These are phyloP conservation scores for Pythium brachiatum DNA, from an alignment of 352 stramenopile genomes.

Conservation along the genomic window DNA sequence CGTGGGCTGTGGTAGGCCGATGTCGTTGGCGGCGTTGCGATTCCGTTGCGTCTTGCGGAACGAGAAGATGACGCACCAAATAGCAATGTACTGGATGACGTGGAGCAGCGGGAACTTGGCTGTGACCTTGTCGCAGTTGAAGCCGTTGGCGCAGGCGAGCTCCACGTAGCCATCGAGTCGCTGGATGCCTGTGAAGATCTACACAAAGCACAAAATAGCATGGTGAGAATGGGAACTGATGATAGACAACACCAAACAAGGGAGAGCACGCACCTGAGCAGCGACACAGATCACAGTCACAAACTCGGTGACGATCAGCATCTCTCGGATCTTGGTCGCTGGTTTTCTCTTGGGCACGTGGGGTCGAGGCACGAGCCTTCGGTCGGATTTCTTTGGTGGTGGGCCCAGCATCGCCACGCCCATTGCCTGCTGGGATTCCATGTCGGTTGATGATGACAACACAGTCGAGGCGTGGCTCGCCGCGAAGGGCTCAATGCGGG, in stretches of 20 bases:
- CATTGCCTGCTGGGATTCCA: conserved; percentile 8
- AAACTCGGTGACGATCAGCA: conserved; percentile 45
- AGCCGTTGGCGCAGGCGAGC: conserved; percentile 58
- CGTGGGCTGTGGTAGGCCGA: conserved; percentile 11
- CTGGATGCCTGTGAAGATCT: conserved; percentile 46
- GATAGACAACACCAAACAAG: neutral
- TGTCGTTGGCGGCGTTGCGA: conserved; percentile 11
- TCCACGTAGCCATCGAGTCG: conserved; percentile 27
- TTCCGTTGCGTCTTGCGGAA: conserved; percentile 29
- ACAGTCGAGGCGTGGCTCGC: conserved; percentile 13
- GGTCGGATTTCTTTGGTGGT: conserved; percentile 1
- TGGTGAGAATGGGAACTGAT: neutral
- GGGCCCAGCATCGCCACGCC: neutral
- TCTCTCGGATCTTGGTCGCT: conserved; percentile 41
- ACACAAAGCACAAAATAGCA: conserved; percentile 1
- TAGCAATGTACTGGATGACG: conserved; percentile 23
- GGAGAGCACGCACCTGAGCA: conserved; percentile 31
- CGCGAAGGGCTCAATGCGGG: conserved; percentile 9
- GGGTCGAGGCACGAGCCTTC: conserved; percentile 6
- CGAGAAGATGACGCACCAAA: conserved; percentile 25
- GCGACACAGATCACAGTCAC: conserved; percentile 39
- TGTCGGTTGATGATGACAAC: conserved; percentile 14
- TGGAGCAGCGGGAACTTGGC: conserved; percentile 14
- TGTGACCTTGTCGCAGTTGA: conserved; percentile 42
- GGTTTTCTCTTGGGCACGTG: conserved; percentile 26